phyloP scores from a whole-genome alignment of 140 eudicot species.

The Stevia rebaudiana region DNA sequence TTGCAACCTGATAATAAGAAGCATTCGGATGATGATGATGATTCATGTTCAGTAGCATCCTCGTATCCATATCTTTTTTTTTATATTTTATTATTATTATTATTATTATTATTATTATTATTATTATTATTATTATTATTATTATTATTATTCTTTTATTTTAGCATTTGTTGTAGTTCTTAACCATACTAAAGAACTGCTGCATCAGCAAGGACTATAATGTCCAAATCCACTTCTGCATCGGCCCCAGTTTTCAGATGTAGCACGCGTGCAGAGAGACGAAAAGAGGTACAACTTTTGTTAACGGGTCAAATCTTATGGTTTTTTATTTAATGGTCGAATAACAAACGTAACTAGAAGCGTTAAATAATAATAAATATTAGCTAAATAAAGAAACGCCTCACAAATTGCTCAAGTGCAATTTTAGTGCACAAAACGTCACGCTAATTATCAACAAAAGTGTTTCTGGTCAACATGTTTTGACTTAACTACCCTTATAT shows the following conservation, averaged over 20 bases:
- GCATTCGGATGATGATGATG: constrained; percentile 82
- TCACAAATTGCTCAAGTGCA: neutral
- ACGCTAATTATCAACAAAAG: neutral
- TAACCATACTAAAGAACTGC: constrained; percentile 44
- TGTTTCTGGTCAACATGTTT: neutral
- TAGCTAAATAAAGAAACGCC: neutral
- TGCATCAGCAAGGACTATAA: constrained; percentile 42
- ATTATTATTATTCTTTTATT: neutral
- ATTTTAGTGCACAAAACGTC: neutral
- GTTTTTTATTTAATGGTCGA: neutral
- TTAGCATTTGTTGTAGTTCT: constrained; percentile 17
- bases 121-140: neutral
- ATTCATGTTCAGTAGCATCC: constrained; percentile 63
- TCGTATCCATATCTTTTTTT: constrained; percentile 51
- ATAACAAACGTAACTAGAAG: no score
- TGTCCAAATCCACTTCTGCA: constrained; percentile 49
- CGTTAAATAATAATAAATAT: neutral
- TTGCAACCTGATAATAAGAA: constrained; percentile 73
- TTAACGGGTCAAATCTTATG: neutral
- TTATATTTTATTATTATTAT: neutral
- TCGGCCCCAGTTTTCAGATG: constrained; percentile 69
- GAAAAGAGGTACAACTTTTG: constrained; percentile 58
- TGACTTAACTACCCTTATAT: neutral
- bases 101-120: neutral
- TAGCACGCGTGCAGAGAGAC: constrained; percentile 82